Conservation (phyloP, 2,329 filamentous ascomycete species). For the Verticillium zaregamsianum region DNA sequence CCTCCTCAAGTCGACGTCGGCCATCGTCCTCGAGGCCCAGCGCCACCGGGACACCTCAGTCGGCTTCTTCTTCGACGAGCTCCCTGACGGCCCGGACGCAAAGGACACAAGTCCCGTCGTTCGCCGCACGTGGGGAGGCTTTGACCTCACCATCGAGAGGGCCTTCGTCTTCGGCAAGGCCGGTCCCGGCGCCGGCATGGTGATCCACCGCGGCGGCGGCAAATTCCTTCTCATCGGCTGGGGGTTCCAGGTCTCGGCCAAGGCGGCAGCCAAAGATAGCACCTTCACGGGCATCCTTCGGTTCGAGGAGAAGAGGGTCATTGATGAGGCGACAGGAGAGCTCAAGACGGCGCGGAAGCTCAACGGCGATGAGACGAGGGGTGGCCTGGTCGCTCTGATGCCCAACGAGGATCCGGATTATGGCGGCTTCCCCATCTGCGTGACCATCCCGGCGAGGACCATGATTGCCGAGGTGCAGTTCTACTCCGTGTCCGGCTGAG, state of each 20-base stretch:
- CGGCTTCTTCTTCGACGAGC: slow-evolving; percentile 26
- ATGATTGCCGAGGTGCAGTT: slow-evolving; percentile 33
- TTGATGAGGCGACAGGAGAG: slow-evolving; percentile 18
- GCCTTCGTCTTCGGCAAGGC: slow-evolving; percentile 26
- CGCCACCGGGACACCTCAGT: slow-evolving; percentile 22
- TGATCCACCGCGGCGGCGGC: slow-evolving; percentile 18
- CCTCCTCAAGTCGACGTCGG: slow-evolving; percentile 15
- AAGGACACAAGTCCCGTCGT: slow-evolving; percentile 16
- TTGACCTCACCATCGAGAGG: slow-evolving; percentile 23
- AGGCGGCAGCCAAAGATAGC: slow-evolving; percentile 11
- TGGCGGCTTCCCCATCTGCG: slow-evolving; percentile 45
- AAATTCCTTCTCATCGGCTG: slow-evolving; percentile 20
- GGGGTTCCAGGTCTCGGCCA: slow-evolving; percentile 19
- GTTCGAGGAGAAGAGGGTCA: slow-evolving; percentile 23
- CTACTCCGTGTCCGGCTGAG: slow-evolving; percentile 16
- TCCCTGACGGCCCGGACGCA: background rate
- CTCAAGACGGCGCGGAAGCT: slow-evolving; percentile 18
- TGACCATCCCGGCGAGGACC: slow-evolving; percentile 46
- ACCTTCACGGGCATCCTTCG: slow-evolving; percentile 20
- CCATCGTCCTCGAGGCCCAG: slow-evolving; percentile 29
- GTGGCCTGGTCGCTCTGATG: slow-evolving; percentile 40
- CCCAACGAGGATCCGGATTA: slow-evolving; percentile 48
- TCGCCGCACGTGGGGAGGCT: slow-evolving; percentile 12
- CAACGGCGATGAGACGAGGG: slow-evolving; percentile 28
- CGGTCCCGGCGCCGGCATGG: slow-evolving; percentile 20